These are phyloP conservation scores for Amaranthus tricolor DNA, from an alignment of 179 eudicot species.

Conservation along the genomic window DNA sequence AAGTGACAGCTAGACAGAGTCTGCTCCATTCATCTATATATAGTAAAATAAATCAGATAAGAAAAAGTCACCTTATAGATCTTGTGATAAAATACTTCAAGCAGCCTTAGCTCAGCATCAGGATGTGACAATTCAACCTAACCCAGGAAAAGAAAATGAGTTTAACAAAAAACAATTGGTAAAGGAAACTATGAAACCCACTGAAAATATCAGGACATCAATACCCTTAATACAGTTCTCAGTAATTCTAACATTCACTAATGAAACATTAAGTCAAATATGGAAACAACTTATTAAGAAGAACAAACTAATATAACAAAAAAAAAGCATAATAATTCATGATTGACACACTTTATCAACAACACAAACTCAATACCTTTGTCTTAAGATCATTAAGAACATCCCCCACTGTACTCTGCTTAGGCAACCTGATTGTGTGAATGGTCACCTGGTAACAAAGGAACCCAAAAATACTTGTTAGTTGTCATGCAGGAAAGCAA, in stretches of 20 bases:
- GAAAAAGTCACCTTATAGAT: conserved; percentile 63
- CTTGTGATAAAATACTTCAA: conserved; percentile 88
- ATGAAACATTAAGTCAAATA: not conserved
- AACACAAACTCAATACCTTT: conserved; percentile 44
- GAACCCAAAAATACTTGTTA: not conserved
- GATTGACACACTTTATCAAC: not conserved
- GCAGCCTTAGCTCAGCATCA: conserved; percentile 80
- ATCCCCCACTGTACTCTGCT: conserved; percentile 84
- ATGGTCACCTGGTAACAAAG: conserved; percentile 48
- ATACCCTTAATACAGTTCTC: not conserved
- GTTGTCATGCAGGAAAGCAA: not conserved
- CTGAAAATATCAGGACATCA: not conserved
- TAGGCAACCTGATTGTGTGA: conserved; percentile 75
- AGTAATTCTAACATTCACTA: not conserved
- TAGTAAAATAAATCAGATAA: not conserved
- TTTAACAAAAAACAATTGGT: not conserved
- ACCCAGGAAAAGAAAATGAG: conserved; percentile 16
- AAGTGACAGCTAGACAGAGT: not conserved
- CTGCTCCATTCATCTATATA: not conserved
- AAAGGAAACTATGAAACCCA: not conserved
- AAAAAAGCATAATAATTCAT: not conserved
- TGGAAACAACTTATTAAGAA: not conserved
- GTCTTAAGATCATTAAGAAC: conserved; percentile 71
- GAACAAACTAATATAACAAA: not conserved
- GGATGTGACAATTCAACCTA: conserved; percentile 86